Evolutionary conservation across 1,284 basidiomycete species (phyloP), one percentile per base, ranked within the genome.

Genomic region (Cystobasidium pallidum): DNA sequence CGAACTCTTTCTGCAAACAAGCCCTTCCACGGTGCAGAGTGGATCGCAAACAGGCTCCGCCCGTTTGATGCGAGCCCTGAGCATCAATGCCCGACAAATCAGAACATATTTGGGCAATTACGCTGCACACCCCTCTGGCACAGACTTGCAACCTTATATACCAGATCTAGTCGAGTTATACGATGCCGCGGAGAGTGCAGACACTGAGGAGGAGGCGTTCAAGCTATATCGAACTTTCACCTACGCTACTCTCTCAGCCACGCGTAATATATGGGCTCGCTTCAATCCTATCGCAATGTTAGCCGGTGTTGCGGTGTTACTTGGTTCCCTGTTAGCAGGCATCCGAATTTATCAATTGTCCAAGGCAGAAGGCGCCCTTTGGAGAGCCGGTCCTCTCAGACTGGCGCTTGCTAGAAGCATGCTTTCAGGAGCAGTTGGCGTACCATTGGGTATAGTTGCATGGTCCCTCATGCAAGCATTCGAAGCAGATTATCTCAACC

Each of bases 201-300:
- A 19, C 13, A 17, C 19, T 47, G 54, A 61, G 3, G 41, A 21
- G 17, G 41, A 63, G 15, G 75, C 52, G 3, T 59, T 71, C 21
- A 24, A 24, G 13, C 8, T 26, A 17, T 70, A 34, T 36, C 61
- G 67, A 17, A 32, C 24, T 10, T 74, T 68, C 28, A 75, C 75
- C 19, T 61, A 45, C 10, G 21, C 62, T 3, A 66, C 66, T 49
- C 41, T 66, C 45, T 34, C 34, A 21, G 57, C n/a, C 28, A 65
- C 74, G 63, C 88, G 93, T 7, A 82, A 86, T 26, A 87, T 97
- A 64, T 99, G 96, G 96, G 95, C 96, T 0, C 91, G 91, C 78
- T 99, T 99, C 83, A 91, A 94, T 75, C 83, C 89, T 2, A 78
- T 85, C 0, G 83, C 91, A 13, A 98, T 99, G 84, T 80, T 81